Base-by-base conservation (phyloP, 768 basidiomycete species). In the Amanita fuliginea region DNA sequence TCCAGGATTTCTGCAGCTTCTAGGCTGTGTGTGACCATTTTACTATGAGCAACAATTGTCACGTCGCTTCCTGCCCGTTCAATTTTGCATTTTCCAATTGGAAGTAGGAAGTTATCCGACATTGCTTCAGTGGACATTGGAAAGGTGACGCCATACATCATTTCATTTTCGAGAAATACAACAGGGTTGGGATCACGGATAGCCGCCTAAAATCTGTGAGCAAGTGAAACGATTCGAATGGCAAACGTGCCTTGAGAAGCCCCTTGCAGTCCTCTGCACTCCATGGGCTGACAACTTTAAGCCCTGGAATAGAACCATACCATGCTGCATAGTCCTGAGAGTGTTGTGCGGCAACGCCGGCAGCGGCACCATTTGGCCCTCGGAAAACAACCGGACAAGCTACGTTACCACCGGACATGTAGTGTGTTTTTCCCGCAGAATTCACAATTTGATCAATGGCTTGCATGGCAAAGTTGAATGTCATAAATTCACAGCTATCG, bases 381-480 rank as follows among this genome's bases (percentile, higher is more conserved):
- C 96, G 91, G 85, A 99, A 99, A 48, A 97, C 95, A 54, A 99
- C 89, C 19, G 96, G 93, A 73, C 95, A 98, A 9, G 93, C 89
- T 14, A 97, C 94, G 61, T 93, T 97, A 55, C 96, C 96, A 51
- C 96, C 96, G 34, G 96, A 98, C 96, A 99, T 99, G 79, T 99
- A 99, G 70, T 97, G 94, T 3, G 96, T 99, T 76, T 98, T 99
- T 53, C 91, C 96, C 49, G 87, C 96, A n/a, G 96, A 98, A 78
- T 99, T 99, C 68, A 99, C 92, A 55, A 99, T 99, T 63, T 99
- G 96, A 72, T 99, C 96, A 65, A 99, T 98, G 51, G 96, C 94
- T 70, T 94, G 92, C 95, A 98, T 99, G 56, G 95, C 95, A 64
- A 99, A 98, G 77, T 99, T 98, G 77, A 95, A 98, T 13, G 95